Percentiles rank a stretch among this genome's conserved stretches.
Evolutionary conservation across 768 basidiomycete species (phyloP).

Genomic region (Kwoniella europaea): DNA sequence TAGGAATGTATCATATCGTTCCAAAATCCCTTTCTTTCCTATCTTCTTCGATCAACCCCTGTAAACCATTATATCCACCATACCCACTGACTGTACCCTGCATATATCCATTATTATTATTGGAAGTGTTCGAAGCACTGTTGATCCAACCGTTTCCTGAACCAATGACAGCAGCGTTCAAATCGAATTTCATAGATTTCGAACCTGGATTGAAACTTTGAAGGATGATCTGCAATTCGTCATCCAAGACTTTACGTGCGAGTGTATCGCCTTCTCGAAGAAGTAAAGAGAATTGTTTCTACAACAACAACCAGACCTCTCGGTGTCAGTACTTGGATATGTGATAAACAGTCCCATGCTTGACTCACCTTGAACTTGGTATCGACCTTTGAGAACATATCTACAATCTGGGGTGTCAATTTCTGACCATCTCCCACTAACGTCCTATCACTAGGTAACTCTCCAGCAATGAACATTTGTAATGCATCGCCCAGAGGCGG

Average conservation of each 20-base stretch:
- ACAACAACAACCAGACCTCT: not conserved
- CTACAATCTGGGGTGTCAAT: conserved; percentile 39
- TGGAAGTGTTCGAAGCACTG: not conserved
- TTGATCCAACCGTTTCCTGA: conserved; percentile 12
- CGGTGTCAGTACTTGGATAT: not conserved
- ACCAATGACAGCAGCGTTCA: conserved; percentile 10
- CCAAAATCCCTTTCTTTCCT: conserved; percentile 25
- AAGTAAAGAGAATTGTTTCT: conserved; percentile 49
- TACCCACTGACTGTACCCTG: conserved; percentile 11
- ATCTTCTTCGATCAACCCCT: conserved; percentile 19
- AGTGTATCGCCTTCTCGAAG: conserved; percentile 47
- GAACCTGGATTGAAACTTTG: conserved; percentile 27
- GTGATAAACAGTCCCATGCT: not conserved
- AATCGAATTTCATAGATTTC: conserved; percentile 40
- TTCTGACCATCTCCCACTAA: conserved; percentile 50
- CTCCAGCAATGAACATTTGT: conserved; percentile 39
- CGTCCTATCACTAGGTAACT: conserved; percentile 38
- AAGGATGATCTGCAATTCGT: conserved; percentile 40
- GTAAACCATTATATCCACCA: conserved; percentile 4
- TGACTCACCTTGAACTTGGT: conserved; percentile 42
- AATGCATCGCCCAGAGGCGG: conserved; percentile 31
- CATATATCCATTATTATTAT: not conserved
- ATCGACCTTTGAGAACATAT: conserved; percentile 46
- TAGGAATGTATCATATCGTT: conserved; percentile 12
- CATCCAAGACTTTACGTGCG: conserved; percentile 41